A percentile compares a stretch with the other conserved stretches of the same genome.
Evolutionary conservation across 1,139 yeast genomes (phyloP).

Genomic region (Yamadazyma triangularis): DNA sequence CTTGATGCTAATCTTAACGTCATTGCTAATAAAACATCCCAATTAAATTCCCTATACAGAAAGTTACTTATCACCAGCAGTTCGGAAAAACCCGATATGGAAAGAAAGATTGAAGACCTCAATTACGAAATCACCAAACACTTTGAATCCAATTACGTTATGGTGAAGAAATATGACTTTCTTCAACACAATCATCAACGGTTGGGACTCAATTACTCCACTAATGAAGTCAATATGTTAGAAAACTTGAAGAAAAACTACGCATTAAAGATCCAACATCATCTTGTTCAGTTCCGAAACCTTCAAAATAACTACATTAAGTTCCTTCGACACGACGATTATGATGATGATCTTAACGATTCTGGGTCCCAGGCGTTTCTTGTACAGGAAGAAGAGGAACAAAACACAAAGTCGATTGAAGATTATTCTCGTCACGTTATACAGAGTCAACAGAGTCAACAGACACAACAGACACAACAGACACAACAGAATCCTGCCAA

Average conservation of each 20-base stretch:
- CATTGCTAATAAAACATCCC: constrained; percentile 48
- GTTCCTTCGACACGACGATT: constrained; percentile 67
- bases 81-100: constrained; percentile 66
- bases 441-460: constrained; percentile 47
- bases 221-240: constrained; percentile 59
- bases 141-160: constrained; percentile 72
- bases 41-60: constrained; percentile 66
- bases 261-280: constrained; percentile 79
- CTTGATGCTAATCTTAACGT: constrained; percentile 57
- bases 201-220: constrained; percentile 31
- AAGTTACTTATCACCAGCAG: constrained; percentile 84
- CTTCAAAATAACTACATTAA: constrained; percentile 86
- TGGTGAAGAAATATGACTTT: constrained; percentile 65
- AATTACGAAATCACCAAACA: constrained; percentile 69
- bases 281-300: constrained; percentile 74
- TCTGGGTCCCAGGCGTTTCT: no score
- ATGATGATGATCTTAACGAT: constrained; percentile 34
- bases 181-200: constrained; percentile 34
- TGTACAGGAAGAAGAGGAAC: constrained; percentile 31
- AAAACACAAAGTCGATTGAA: constrained; percentile 39
- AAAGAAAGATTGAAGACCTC: constrained; percentile 65
- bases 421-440: constrained; percentile 36
- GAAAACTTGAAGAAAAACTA: constrained; percentile 78
- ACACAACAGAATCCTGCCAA: constrained; percentile 23
- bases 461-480: no score